Evolutionary conservation across 768 basidiomycete genomes (phyloP), one percentile per base, ranked within the genome.

Genomic region (Hygrophoropsis aurantiaca): DNA sequence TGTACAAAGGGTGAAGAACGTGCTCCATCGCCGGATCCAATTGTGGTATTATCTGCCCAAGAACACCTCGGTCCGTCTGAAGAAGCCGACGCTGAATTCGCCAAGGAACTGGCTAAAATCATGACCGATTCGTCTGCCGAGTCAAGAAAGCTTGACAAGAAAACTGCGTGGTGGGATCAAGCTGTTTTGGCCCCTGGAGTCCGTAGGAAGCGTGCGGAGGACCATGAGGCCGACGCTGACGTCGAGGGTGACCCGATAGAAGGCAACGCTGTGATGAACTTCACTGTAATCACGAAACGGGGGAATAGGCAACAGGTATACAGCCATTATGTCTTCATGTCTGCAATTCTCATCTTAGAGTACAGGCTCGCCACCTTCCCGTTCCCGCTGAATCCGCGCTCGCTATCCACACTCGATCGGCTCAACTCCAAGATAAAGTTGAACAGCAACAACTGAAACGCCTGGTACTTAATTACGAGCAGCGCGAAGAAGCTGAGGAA

Each of bases 361-460:
- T 50, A 97, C n/a, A n/a, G 93, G 77, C 79, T 18, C 88, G 90
- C n/a, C 83, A 90, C 59, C 76, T 99, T 37, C 85, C 91, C 39
- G 84, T 99, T 35, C 97, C 97, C 9, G 73, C 90, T 7, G 85
- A 82, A 55, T 92, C 95, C 7, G 75, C 92, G 2, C 75, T 99
- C 24, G 97, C 95, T 1, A 77, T 94, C 41, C 92, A 97, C 58
- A 94, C 94, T 2, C 83, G 87, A 24, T 82, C 88, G 2, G 91
- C 97, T 35, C 97, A 97, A 60, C 72, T 90, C 52, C 93, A 94
- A 62, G 93, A 94, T 67, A 90, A 87, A 68, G 92, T 90, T 6
- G 97, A 99, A 62, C 95, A 98, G 57, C 93, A 98, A 65, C 91
- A 97, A 51, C 72, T 99, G 55, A 99, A 99, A 72, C 82, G 85